Evolutionary conservation across 345 rosid species (phyloP), one percentile per base, ranked within the genome.

Genomic region (Ceriops zippeliana): DNA sequence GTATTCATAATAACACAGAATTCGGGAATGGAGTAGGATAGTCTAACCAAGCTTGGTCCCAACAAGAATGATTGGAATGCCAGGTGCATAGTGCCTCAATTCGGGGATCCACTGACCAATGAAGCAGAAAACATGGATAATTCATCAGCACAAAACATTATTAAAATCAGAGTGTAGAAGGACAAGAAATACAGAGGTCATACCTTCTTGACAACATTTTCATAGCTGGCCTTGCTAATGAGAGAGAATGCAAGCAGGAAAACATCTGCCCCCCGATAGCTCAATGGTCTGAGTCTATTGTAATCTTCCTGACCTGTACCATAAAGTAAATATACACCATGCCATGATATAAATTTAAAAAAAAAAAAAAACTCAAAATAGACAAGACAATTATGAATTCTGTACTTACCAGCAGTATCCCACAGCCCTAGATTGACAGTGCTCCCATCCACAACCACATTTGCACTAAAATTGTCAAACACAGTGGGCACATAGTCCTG

Each of bases 181-280:
- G 61, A 17, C 58, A 46, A 19, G 52, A 61, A 67, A 35, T n/a
- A 61, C 53, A 9, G 9, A 53, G n/a, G 54, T 27, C 76, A 63
- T 70, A 88, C 98, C 73, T 92, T 92, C 77, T 92, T 92, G 7
- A 93, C 85, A 64, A 88, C 84, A 78, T 89, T 88, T 81, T 92
- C 98, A 65, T 89, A 92, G 79, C 98, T 92, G 66, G 96, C 98
- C 81, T 88, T 92, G 92, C 96, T 88, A 69, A 89, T 85, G 69
- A 92, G 92, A 53, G 96, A 89, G 84, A 92, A 92, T 2, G 98
- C 92, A 27, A 92, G 88, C 68, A 92, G 76, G 84, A 92, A 92
- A 58, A 92, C 96, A 75, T 90, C 96, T 22, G 98, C 93, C 26
- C 98, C 98, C 0, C 96, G 90, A 75, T 92, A 92, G 78, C 98